A percentile compares a stretch with the other conserved stretches of the same genome.
phyloP scores from a whole-genome alignment of 805 yeast genomes.

The Candida verbasci region DNA sequence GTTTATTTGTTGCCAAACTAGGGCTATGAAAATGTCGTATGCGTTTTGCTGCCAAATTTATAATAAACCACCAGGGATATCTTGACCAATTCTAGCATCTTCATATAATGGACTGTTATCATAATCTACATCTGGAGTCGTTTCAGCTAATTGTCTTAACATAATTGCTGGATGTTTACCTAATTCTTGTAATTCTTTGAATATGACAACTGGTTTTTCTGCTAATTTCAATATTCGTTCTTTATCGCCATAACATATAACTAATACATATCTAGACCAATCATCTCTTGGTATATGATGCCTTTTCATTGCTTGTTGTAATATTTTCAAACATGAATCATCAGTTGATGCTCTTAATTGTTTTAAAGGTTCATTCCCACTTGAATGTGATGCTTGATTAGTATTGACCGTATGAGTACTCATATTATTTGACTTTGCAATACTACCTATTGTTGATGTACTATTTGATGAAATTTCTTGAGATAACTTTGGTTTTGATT shows the following conservation, averaged over 20 bases:
- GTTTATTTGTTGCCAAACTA: too few relatives aligned
- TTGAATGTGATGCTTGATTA: background rate
- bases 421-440: conserved; percentile 8
- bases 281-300: conserved; percentile 75
- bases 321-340: conserved; percentile 83
- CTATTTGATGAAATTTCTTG: conserved; percentile 1
- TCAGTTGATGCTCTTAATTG: conserved; percentile 83
- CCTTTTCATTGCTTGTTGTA: conserved; percentile 84
- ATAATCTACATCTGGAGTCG: conserved; percentile 12
- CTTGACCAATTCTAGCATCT: conserved; percentile 38
- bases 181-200: conserved; percentile 77
- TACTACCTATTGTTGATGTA: conserved; percentile 3
- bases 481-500: conserved; percentile 2
- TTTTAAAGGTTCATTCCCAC: conserved; percentile 61
- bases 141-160: conserved; percentile 72
- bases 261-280: conserved; percentile 84
- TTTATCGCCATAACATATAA: conserved; percentile 86
- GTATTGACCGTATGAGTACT: background rate
- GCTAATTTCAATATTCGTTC: conserved; percentile 78
- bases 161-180: conserved; percentile 90
- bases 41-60: background rate
- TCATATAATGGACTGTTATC: conserved; percentile 24
- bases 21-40: background rate
- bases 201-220: conserved; percentile 83
- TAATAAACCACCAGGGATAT: conserved; percentile 38